Conservation (phyloP, 768 basidiomycete species). For the Gymnopilus dilepis region DNA sequence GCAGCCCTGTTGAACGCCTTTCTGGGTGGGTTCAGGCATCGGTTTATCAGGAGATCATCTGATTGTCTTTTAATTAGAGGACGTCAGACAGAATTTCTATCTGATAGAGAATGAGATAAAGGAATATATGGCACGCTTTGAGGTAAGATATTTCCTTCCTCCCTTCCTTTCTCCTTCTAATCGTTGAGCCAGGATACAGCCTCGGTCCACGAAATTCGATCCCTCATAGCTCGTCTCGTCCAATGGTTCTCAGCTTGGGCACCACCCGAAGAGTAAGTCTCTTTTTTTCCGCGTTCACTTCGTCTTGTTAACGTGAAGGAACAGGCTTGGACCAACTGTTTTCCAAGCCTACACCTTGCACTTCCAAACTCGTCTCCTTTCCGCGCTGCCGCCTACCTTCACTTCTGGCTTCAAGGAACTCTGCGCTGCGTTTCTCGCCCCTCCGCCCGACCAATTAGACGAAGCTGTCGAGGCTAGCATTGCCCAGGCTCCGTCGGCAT, state of each 20-base stretch:
- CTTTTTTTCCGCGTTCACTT: slow-evolving; percentile 1
- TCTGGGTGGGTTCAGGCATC: slow-evolving; percentile 54
- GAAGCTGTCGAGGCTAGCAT: not conserved
- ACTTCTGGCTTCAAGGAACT: slow-evolving; percentile 71
- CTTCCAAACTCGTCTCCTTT: slow-evolving; percentile 80
- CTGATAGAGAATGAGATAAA: slow-evolving; percentile 67
- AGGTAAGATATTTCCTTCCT: slow-evolving; percentile 44
- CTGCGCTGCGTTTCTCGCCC: slow-evolving; percentile 61
- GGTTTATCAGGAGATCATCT: not conserved
- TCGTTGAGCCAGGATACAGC: slow-evolving; percentile 38
- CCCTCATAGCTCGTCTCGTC: slow-evolving; percentile 62
- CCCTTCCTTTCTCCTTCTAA: not conserved
- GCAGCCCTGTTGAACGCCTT: slow-evolving; percentile 73
- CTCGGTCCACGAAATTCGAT: slow-evolving; percentile 53
- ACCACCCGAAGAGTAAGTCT: slow-evolving; percentile 64
- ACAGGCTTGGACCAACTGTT: slow-evolving; percentile 66
- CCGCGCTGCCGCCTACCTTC: slow-evolving; percentile 71
- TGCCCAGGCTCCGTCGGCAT: not conserved
- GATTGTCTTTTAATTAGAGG: slow-evolving; percentile 51
- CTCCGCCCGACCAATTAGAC: slow-evolving; percentile 27
- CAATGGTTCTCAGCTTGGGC: slow-evolving; percentile 83
- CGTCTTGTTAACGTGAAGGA: slow-evolving; percentile 10
- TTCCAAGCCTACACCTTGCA: slow-evolving; percentile 64
- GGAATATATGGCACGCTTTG: slow-evolving; percentile 61
- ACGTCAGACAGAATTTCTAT: slow-evolving; percentile 62